These are phyloP conservation scores for Elsinoe arachidis DNA, from an alignment of 2,329 filamentous ascomycete species.

Conservation along the genomic window DNA sequence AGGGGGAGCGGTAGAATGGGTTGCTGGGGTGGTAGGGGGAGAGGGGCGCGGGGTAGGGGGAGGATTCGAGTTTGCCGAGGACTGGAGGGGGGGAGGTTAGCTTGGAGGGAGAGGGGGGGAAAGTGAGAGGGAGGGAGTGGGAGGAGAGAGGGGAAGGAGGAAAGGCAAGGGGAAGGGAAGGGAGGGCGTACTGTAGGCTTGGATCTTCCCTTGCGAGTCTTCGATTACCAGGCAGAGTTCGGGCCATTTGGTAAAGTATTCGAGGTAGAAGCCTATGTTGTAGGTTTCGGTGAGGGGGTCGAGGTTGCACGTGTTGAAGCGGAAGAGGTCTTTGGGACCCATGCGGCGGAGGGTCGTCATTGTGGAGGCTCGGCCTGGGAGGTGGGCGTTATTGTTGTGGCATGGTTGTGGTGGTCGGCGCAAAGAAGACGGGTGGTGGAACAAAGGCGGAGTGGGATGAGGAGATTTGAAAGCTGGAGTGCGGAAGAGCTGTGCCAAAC, in stretches of 20 bases:
- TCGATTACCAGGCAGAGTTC: slow-evolving; percentile 89
- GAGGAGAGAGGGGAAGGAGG: not conserved
- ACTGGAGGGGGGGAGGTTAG: slow-evolving; percentile 45
- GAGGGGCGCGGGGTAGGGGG: slow-evolving; percentile 62
- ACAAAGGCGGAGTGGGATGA: too few relatives aligned
- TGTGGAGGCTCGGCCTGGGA: not conserved
- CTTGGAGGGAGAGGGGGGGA: slow-evolving; percentile 8
- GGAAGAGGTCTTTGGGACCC: slow-evolving; percentile 72
- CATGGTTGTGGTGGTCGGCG: slow-evolving; percentile 2
- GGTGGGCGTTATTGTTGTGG: not conserved
- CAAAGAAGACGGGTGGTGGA: not conserved
- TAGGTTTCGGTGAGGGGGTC: slow-evolving; percentile 98
- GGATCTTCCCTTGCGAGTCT: slow-evolving; percentile 75
- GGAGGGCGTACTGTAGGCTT: slow-evolving; percentile 71
- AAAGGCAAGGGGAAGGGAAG: not conserved
- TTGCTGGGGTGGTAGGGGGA: slow-evolving; percentile 56
- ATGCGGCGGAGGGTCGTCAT: slow-evolving; percentile 87
- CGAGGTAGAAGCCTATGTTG: slow-evolving; percentile 87
- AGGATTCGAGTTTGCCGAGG: slow-evolving; percentile 90
- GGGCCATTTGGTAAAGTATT: slow-evolving; percentile 94
- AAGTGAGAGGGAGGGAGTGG: not conserved
- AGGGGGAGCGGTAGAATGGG: slow-evolving; percentile 25
- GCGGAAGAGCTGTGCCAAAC: too few relatives aligned
- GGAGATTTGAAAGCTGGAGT: too few relatives aligned
- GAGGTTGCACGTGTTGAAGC: slow-evolving; percentile 88